Evolutionary conservation across 768 basidiomycete species (phyloP), one percentile per base, ranked within the genome.

Genomic region (Grammothele lineata): DNA sequence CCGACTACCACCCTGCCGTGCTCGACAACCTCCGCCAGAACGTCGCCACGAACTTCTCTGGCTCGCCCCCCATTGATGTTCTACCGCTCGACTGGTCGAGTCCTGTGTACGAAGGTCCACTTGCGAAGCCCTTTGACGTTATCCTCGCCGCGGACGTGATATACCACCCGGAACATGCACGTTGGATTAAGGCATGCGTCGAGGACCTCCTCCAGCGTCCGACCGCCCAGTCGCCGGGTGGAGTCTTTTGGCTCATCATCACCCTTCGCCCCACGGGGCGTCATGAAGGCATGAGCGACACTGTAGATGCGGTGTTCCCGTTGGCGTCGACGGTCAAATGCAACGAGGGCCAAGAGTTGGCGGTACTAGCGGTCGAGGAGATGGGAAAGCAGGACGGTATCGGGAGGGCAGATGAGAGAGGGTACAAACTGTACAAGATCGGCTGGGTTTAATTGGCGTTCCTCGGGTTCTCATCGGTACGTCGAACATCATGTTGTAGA

Each of bases 71-170:
- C 25, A 64, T 85, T 21, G 55, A 60, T 3, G 78, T 87, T 23
- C 62, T 63, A 8, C 48, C 64, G 18, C 74, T 92, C 25, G 85
- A 90, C 58, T 91, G 89, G 89, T 72, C 77, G 44, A 39, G 61
- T 15, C 77, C 83, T 3, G 51, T 60, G 2, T 52, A 59, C 39
- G 59, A 61, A 1, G 52, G 64, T 0, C 71, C 72, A 0, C 50
- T 67, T 25, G 61, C 64, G 35, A 45, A 54, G 25, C 66, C 74
- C 3, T 89, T 86, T 65, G 81, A 90, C 45, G 58, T 88, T 19
- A 74, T 92, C 25, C 68, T 92, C 32, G 90, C 82, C 0, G 87
- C 90, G 25, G 88, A 92, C 55, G 81, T 90, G 43, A 72, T 91
- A 8, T 92, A 92, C 63, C 76, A 88, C 50, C 76, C 80, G 0